phyloP scores from a whole-genome alignment of 2,329 filamentous ascomycete species.

The Aschersonia sp. region DNA sequence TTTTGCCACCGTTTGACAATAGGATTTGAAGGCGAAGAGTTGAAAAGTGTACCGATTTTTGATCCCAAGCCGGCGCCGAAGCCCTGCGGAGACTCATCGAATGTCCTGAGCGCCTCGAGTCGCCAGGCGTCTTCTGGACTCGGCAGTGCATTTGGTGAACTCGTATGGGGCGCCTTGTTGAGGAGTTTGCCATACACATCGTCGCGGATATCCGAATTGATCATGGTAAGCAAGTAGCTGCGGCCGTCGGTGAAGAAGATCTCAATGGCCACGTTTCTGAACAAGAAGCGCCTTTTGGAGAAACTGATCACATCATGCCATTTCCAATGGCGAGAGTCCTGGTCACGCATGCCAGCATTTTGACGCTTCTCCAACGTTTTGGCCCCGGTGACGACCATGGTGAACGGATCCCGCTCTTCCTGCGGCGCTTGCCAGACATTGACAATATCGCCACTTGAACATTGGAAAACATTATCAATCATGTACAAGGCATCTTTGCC shows the following conservation, averaged over 20 bases:
- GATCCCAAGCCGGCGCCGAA: conserved; percentile 72
- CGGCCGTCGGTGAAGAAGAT: conserved; percentile 94
- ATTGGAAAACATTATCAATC: conserved; percentile 92
- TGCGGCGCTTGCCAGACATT: conserved; percentile 86
- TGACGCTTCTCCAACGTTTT: conserved; percentile 46
- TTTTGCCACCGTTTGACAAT: conserved; percentile 81
- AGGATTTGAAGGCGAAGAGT: conserved; percentile 65
- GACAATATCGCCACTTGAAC: conserved; percentile 89
- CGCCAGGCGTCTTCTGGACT: conserved; percentile 86
- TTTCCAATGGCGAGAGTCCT: conserved; percentile 79
- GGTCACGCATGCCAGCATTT: conserved; percentile 42
- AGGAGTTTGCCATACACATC: conserved; percentile 66
- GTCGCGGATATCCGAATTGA: conserved; percentile 59
- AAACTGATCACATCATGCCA: conserved; percentile 93
- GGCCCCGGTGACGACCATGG: conserved; percentile 72
- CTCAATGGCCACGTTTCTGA: conserved; percentile 91
- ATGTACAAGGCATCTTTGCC: conserved; percentile 88
- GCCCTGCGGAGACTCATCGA: conserved; percentile 42
- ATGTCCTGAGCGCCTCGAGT: conserved; percentile 64
- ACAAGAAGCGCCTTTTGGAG: conserved; percentile 87
- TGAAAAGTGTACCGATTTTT: conserved; percentile 86
- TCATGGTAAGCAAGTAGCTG: conserved; percentile 82
- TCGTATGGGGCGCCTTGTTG: conserved; percentile 67
- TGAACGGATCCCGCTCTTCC: conserved; percentile 88
- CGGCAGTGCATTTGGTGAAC: conserved; percentile 50